Base-by-base conservation (phyloP, 2,329 filamentous ascomycete species). In the Xylariomycetidae sp. region DNA sequence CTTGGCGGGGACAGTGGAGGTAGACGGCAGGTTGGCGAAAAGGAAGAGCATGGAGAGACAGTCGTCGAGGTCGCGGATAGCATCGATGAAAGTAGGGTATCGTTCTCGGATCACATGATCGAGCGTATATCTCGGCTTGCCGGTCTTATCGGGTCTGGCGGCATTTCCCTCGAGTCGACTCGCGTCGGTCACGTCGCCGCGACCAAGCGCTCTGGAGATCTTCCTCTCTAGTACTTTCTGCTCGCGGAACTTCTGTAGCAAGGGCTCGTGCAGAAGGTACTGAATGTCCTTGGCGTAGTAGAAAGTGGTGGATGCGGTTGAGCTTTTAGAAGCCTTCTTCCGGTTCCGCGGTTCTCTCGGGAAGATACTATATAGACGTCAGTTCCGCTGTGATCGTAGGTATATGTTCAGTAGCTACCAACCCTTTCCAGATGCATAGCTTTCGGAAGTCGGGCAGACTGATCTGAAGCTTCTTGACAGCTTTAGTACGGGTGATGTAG, bases 221-320 rank as follows among this genome's bases (percentile, higher is more conserved):
- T 98, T 98, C 77, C 95, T 96, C 58, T 92, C 86, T 44, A 98
- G 79, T 6, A 84, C 76, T 67, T 98, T 98, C 62, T 96, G 92
- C 44, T 98, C 92, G 58, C 92, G 84, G 69, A 98, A 96, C 63
- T 94, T 95, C 53, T 79, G 76, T 38, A 98, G 74, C 5, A 98
- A 75, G 19, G 92, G 93, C 65, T 98, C 92, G 64, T 98, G 92
- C 39, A 96, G 80, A 32, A 98, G 82, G 56, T 95, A 98, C 64
- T 96, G 90, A 49, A 98, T 95, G 60, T 98, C 92, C 70, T 94
- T 95, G 58, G 89, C 67, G 57, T 82, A 84, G 66, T 84, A 84
- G 50, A 96, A 98, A 42, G 92, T 98, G 18, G 90, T 96, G 35
- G 84, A 89, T 41, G 83, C 80, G 22, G 85, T 95, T 17, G 88